phyloP scores from a whole-genome alignment of 2,329 filamentous ascomycete genomes.

The Claviceps sp. region DNA sequence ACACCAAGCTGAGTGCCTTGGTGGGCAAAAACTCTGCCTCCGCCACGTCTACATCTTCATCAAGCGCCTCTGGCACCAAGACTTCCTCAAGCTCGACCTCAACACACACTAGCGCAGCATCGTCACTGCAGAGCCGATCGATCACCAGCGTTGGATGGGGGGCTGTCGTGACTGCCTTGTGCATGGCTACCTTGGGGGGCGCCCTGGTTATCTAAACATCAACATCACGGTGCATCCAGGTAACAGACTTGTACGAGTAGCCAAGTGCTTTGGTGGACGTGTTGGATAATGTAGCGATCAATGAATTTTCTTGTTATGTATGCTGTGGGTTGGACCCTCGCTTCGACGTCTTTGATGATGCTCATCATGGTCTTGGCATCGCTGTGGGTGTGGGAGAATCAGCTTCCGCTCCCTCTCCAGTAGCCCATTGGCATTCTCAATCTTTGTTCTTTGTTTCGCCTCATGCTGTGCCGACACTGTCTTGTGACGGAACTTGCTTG shows the following conservation, averaged over 20 bases:
- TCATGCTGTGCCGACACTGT: too few species aligned
- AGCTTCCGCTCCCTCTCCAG: too few species aligned
- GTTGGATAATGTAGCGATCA: not conserved
- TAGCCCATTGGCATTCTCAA: too few species aligned
- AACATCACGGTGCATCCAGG: not conserved
- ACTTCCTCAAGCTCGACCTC: slow-evolving; percentile 10
- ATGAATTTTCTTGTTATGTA: not conserved
- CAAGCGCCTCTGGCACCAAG: slow-evolving; percentile 7
- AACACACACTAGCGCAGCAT: slow-evolving; percentile 12
- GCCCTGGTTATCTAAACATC: slow-evolving; percentile 15
- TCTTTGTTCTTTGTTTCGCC: too few species aligned
- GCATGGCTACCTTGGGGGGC: slow-evolving; percentile 17
- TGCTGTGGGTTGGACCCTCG: not conserved
- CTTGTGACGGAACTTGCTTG: too few species aligned
- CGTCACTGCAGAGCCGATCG: slow-evolving; percentile 8
- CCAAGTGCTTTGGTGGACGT: not conserved
- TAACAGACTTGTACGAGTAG: not conserved
- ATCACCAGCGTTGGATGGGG: slow-evolving; percentile 10
- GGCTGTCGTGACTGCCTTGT: slow-evolving; percentile 12
- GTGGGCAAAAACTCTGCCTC: slow-evolving; percentile 11
- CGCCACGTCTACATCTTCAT: not conserved
- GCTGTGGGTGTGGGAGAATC: too few species aligned
- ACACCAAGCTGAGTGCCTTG: slow-evolving; percentile 21
- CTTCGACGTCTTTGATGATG: too few species aligned
- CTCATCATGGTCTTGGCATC: too few species aligned